Conservation (phyloP, 768 basidiomycete genomes). For the Lactifluus echinatus region DNA sequence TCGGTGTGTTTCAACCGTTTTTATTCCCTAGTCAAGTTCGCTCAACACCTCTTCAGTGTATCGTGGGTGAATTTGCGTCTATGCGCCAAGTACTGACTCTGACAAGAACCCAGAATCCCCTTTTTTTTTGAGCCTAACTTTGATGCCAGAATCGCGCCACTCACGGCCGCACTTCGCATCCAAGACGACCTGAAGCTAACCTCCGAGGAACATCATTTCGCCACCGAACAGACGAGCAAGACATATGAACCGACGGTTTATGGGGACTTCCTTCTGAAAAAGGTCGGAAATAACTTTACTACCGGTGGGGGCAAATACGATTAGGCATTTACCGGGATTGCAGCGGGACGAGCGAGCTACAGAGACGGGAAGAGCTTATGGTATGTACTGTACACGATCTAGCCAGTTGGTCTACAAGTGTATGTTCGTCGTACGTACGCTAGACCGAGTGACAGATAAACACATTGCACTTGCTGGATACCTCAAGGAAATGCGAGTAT, state of each 20-base stretch:
- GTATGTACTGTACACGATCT: constrained; percentile 5
- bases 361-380: not conserved
- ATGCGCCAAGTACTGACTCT: not conserved
- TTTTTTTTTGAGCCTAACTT: constrained; percentile 96
- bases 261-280: constrained; percentile 66
- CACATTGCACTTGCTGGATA: not conserved
- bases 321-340: constrained; percentile 13
- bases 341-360: not conserved
- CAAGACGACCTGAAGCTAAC: constrained; percentile 24
- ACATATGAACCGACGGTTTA: constrained; percentile 50
- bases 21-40: not conserved
- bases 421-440: constrained; percentile 7
- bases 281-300: constrained; percentile 69
- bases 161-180: constrained; percentile 49
- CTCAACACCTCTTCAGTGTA: constrained; percentile 35
- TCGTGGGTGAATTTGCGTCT: constrained; percentile 42
- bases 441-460: not conserved
- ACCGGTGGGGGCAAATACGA: constrained; percentile 31
- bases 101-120: constrained; percentile 48
- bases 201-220: constrained; percentile 18
- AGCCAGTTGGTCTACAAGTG: not conserved
- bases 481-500: not conserved
- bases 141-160: constrained; percentile 55
- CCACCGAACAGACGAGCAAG: constrained; percentile 20
- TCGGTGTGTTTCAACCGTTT: constrained; percentile 26